Evolutionary conservation across 805 yeast species (phyloP).

Genomic region (Blastobotrys robertii): DNA sequence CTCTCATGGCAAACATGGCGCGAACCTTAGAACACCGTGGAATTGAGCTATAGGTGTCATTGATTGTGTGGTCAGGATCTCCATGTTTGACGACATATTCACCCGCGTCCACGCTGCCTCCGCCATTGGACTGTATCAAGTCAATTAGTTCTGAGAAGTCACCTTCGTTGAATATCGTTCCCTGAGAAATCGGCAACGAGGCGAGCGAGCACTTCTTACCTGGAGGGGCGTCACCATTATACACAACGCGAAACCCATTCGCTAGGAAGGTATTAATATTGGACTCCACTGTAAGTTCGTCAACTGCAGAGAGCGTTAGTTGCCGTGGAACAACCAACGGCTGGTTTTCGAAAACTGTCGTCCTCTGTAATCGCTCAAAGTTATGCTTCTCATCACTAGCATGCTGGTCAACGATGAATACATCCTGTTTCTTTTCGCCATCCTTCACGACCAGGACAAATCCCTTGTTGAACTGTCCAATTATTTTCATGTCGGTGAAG

Average conservation of each 20-base stretch:
- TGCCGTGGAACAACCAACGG: conserved; percentile 49
- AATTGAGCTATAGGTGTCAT: too few species aligned
- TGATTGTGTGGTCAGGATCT: too few species aligned
- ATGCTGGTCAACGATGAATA: conserved; percentile 92
- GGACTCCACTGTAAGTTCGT: conserved; percentile 62
- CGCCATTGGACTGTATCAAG: conserved; percentile 48
- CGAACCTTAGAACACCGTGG: conserved; percentile 64
- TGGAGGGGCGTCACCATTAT: conserved; percentile 42
- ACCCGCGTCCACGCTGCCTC: conserved; percentile 16
- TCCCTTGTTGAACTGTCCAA: conserved; percentile 95
- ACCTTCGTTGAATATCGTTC: conserved; percentile 46
- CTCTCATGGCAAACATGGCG: conserved; percentile 85
- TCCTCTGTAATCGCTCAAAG: conserved; percentile 59
- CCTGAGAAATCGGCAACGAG: conserved; percentile 67
- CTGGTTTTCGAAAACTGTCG: conserved; percentile 55
- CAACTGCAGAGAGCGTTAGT: conserved; percentile 64
- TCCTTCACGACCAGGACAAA: conserved; percentile 64
- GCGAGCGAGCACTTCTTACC: conserved; percentile 47
- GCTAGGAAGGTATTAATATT: conserved; percentile 45
- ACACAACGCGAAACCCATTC: conserved; percentile 65
- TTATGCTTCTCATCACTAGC: conserved; percentile 95
- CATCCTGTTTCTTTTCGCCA: conserved; percentile 30
- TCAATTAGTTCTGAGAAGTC: conserved; percentile 76
- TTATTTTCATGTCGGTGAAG: conserved; percentile 61
- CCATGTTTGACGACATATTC: too few species aligned